These are phyloP conservation scores for Daedaleopsis nitida DNA, from an alignment of 768 basidiomycete genomes.

Conservation along the genomic window DNA sequence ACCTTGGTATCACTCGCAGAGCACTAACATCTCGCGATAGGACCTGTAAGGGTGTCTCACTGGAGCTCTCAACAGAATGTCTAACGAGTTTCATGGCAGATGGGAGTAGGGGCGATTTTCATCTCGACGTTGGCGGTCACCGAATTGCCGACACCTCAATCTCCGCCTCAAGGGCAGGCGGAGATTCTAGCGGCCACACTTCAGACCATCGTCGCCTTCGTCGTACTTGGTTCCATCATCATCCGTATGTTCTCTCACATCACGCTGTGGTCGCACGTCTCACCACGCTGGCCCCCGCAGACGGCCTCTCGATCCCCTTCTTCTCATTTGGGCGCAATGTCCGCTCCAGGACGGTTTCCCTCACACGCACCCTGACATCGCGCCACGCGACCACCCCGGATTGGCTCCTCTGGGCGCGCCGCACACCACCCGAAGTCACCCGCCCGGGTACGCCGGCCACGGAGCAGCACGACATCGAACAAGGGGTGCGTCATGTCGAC, in stretches of 20 bases:
- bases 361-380: constrained; percentile 46
- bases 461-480: constrained; percentile 7
- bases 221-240: constrained; percentile 86
- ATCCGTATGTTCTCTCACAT: constrained; percentile 52
- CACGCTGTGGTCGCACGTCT: background rate
- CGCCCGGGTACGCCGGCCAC: constrained; percentile 5
- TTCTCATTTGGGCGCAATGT: constrained; percentile 55
- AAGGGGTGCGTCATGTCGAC: constrained; percentile 11
- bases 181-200: constrained; percentile 74
- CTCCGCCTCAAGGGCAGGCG: constrained; percentile 65
- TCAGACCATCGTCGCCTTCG: constrained; percentile 84
- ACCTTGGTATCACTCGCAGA: background rate
- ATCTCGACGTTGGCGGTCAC: constrained; percentile 74
- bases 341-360: constrained; percentile 47
- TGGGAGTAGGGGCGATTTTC: constrained; percentile 93
- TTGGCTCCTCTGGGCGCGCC: constrained; percentile 44
- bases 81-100: constrained; percentile 40
- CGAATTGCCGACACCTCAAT: constrained; percentile 55
- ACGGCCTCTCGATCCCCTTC: constrained; percentile 71
- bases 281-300: constrained; percentile 33
- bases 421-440: constrained; percentile 18
- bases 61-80: no score
- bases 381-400: constrained; percentile 38
- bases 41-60: background rate
- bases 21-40: background rate